Evolutionary conservation across 306 rosid genomes (phyloP).

Genomic region (Echinosophora koreensis): DNA sequence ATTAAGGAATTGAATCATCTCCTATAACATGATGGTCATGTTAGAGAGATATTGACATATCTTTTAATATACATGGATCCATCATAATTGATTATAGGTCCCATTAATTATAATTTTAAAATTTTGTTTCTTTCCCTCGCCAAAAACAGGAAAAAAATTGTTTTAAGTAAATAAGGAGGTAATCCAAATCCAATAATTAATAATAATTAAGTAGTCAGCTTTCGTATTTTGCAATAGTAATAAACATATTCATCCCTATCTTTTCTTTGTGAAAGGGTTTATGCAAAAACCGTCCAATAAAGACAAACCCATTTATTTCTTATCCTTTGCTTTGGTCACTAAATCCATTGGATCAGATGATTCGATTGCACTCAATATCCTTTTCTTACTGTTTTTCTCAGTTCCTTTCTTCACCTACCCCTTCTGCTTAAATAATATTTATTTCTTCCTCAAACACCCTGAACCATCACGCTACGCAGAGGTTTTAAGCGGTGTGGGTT

Average conservation of each 20-base stretch:
- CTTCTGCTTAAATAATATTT: constrained; percentile 4
- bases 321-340: constrained; percentile 41
- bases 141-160: too few relatives aligned
- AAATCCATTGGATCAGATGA: constrained; percentile 26
- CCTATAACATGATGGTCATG: too few relatives aligned
- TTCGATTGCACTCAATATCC: constrained; percentile 44
- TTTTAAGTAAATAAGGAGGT: too few relatives aligned
- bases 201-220: too few relatives aligned
- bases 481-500: constrained; percentile 42
- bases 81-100: too few relatives aligned
- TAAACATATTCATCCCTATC: not conserved
- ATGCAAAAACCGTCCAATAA: too few relatives aligned
- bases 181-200: too few relatives aligned
- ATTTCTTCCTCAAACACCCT: constrained; percentile 24
- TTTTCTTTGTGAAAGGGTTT: not conserved
- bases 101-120: too few relatives aligned
- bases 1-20: too few relatives aligned
- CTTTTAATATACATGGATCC: too few relatives aligned
- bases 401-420: constrained; percentile 57
- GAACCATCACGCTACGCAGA: constrained; percentile 1
- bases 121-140: too few relatives aligned
- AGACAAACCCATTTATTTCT: not conserved
- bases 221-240: not conserved
- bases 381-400: constrained; percentile 33
- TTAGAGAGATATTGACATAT: too few relatives aligned